These are phyloP conservation scores for Amborella trichopoda DNA, from an alignment of 164 flowering plant genomes.

Conservation along the genomic window DNA sequence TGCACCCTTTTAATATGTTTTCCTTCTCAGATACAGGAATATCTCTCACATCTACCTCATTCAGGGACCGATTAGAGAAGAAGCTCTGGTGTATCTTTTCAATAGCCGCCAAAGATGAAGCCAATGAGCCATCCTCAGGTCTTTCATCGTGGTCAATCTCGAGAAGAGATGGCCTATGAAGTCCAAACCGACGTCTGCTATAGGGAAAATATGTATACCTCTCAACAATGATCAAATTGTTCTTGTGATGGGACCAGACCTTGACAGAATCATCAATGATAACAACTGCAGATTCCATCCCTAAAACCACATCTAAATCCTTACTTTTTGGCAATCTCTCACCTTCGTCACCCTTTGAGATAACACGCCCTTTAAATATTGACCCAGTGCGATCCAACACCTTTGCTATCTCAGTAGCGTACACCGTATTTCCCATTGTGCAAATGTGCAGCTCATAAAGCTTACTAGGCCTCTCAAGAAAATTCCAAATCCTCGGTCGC, in stretches of 20 bases:
- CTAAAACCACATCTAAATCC: conserved; percentile 95
- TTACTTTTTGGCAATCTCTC: conserved; percentile 79
- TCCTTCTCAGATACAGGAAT: conserved; percentile 70
- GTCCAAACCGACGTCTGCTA: conserved; percentile 96
- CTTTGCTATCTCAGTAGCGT: conserved; percentile 96
- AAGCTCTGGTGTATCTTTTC: conserved; percentile 75
- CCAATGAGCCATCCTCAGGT: conserved; percentile 88
- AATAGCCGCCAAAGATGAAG: conserved; percentile 85
- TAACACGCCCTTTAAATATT: conserved; percentile 78
- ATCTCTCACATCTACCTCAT: conserved; percentile 78
- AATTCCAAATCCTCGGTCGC: conserved; percentile 92
- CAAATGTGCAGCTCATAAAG: conserved; percentile 89
- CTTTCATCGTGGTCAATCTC: conserved; percentile 96
- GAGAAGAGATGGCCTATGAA: conserved; percentile 86
- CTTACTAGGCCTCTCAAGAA: conserved; percentile 91
- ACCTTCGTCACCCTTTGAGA: conserved; percentile 81
- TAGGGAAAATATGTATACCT: conserved; percentile 93
- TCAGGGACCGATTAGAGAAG: conserved; percentile 49
- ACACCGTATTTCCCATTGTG: conserved; percentile 91
- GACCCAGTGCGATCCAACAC: conserved; percentile 81
- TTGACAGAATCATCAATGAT: conserved; percentile 93
- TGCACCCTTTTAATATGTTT: conserved; percentile 72
- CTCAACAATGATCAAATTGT: conserved; percentile 88
- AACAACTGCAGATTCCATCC: conserved; percentile 89
- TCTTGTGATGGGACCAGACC: conserved; percentile 95